Conservation (phyloP, 2,329 filamentous ascomycete genomes). For the Sporothrix pallida region DNA sequence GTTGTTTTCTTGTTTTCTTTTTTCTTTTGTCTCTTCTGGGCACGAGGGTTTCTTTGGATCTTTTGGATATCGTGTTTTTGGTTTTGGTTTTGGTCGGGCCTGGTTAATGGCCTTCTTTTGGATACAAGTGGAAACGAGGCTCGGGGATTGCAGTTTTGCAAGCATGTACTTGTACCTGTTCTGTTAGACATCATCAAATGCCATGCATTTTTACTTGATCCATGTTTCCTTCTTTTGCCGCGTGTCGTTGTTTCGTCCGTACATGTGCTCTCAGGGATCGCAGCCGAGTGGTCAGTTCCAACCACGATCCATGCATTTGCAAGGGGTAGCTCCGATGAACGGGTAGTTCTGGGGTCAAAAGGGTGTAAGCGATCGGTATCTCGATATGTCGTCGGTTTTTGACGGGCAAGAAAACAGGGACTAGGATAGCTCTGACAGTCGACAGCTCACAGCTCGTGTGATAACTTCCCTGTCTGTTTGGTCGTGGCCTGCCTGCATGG, state of each 20-base stretch:
- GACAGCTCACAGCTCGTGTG: neutral
- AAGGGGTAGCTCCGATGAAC: too few species aligned
- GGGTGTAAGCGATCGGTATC: slow-evolving; percentile 18
- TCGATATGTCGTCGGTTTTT: slow-evolving; percentile 22
- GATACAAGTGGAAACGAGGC: neutral
- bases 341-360: too few species aligned
- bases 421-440: neutral
- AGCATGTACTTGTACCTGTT: neutral
- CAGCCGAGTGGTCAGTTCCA: neutral
- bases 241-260: neutral
- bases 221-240: neutral
- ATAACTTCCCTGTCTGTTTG: neutral
- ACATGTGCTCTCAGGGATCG: slow-evolving; percentile 3
- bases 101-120: neutral
- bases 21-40: neutral
- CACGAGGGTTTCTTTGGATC: neutral
- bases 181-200: neutral
- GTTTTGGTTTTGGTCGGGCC: neutral
- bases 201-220: neutral
- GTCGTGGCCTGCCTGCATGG: neutral
- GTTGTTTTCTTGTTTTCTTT: neutral
- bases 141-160: slow-evolving; percentile 11
- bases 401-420: neutral
- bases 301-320: neutral
- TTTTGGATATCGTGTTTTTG: neutral